These are phyloP conservation scores for Colletotrichum magnum DNA, from an alignment of 2,329 filamentous ascomycete genomes.

Conservation along the genomic window DNA sequence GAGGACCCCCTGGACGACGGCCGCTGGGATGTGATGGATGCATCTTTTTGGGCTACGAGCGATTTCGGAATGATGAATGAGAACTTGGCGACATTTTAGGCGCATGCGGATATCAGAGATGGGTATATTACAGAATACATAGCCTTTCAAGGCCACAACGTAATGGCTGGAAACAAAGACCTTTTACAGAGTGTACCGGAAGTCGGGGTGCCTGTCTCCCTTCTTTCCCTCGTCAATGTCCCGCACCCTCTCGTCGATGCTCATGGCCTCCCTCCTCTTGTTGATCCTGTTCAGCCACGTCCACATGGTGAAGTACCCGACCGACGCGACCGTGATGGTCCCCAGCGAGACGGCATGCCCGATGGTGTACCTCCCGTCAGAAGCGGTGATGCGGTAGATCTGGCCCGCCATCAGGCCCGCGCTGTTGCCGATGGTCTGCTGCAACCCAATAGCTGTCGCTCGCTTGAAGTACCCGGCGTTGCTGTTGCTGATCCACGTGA, in stretches of 20 bases:
- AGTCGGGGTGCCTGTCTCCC: conserved; percentile 36
- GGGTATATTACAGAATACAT: too few species aligned
- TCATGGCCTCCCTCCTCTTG: conserved; percentile 30
- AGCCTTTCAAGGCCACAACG: too few species aligned
- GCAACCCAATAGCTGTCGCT: conserved; percentile 60
- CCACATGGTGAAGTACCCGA: conserved; percentile 32
- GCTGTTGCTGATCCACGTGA: conserved; percentile 62
- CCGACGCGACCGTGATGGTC: conserved; percentile 32
- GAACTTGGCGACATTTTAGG: too few species aligned
- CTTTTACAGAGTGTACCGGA: conserved; percentile 32
- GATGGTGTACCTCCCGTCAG: conserved; percentile 33
- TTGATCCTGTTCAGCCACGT: conserved; percentile 25
- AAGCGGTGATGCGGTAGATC: conserved; percentile 45
- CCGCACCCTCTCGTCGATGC: conserved; percentile 30
- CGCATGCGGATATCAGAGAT: too few species aligned
- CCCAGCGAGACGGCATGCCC: conserved; percentile 36
- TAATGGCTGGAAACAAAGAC: background rate
- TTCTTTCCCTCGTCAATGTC: conserved; percentile 35
- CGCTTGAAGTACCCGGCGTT: conserved; percentile 61
- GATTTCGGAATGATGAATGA: background rate
- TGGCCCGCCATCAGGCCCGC: conserved; percentile 60
- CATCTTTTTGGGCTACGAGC: background rate
- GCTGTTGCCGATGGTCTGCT: conserved; percentile 53
- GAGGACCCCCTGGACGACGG: conserved; percentile 22
- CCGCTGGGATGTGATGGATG: conserved; percentile 7